phyloP scores from a whole-genome alignment of 305 asterid species.

The Fraxinus sp. region DNA sequence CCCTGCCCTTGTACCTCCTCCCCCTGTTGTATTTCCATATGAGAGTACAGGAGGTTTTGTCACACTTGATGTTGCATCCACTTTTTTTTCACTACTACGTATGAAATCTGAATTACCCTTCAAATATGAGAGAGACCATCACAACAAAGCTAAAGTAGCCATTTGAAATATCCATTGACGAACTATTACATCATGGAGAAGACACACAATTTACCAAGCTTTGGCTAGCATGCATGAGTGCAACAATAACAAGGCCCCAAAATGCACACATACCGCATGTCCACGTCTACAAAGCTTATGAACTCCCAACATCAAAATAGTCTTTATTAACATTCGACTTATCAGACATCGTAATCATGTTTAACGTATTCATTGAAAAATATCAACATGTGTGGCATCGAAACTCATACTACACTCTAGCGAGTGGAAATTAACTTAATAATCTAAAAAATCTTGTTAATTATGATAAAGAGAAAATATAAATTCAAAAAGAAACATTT shows the following conservation, averaged over 20 bases:
- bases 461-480: not conserved
- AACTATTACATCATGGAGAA: conserved; percentile 34
- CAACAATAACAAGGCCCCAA: not conserved
- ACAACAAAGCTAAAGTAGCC: conserved; percentile 24
- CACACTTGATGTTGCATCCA: conserved; percentile 28
- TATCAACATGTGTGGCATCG: not conserved
- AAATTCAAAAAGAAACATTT: not conserved
- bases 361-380: not conserved
- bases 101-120: conserved; percentile 36
- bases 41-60: conserved; percentile 42
- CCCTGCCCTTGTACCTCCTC: conserved; percentile 88
- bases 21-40: conserved; percentile 50
- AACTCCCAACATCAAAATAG: not conserved
- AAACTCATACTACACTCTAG: not conserved
- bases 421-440: not conserved
- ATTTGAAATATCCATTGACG: conserved; percentile 34
- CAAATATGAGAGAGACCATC: conserved; percentile 34
- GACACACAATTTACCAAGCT: conserved; percentile 21
- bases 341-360: not conserved
- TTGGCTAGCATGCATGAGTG: not conserved
- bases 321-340: not conserved
- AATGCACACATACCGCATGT: not conserved
- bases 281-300: not conserved
- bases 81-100: conserved; percentile 37
- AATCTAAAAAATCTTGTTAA: not conserved